Base-by-base conservation (phyloP, 768 basidiomycete species). In the Gautieria morchelliformis region DNA sequence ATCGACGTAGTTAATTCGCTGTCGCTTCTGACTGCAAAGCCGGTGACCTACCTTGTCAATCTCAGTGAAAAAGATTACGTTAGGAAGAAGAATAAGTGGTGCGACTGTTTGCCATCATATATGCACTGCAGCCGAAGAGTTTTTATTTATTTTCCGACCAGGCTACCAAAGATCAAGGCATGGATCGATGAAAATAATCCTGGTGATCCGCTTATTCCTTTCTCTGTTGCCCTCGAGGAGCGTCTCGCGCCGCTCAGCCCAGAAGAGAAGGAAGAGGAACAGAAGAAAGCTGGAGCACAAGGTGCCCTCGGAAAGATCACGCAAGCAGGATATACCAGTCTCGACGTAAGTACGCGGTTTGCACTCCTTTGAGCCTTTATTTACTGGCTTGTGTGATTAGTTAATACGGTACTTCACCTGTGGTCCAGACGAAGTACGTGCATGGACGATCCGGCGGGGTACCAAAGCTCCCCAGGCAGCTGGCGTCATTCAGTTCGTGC, bases 51-150 rank as follows among this genome's bases (percentile, higher is more conserved):
- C 74, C 87, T 99, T 51, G 93, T 97, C 74, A 99, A 99, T 73
- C 75, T 99, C 48, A 92, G 89, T 59, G 94, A 98, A 71, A 81
- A 82, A 62, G 96, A 99, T 69, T 99, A 89, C 65, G 73, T 90
- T 59, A 85, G 96, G 62, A 98, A 97, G 74, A 98, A 97, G 83
- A 98, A 97, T 77, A 98, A 97, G 78, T 98, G 96, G 94, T 87
- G 58, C 42, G 67, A 62, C 35, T 9, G 2, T 27, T 27, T 27
- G 27, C 27, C 2, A 27, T 27, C 27, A 27, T 27, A 27, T 27
- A 27, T 27, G 2, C 27, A 27, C 5, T 27, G 5, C 5, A 2
- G 27, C 27, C 14, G 35, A 37, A 37, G 9, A 14, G 14, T 37
- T 37, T 3, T n/a, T n/a, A n/a, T n/a, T n/a, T n/a, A n/a, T n/a